Percentiles rank a stretch among this genome's conserved stretches.
Conservation (phyloP, 106 monocot species). For the Xerophyta viscosa region DNA sequence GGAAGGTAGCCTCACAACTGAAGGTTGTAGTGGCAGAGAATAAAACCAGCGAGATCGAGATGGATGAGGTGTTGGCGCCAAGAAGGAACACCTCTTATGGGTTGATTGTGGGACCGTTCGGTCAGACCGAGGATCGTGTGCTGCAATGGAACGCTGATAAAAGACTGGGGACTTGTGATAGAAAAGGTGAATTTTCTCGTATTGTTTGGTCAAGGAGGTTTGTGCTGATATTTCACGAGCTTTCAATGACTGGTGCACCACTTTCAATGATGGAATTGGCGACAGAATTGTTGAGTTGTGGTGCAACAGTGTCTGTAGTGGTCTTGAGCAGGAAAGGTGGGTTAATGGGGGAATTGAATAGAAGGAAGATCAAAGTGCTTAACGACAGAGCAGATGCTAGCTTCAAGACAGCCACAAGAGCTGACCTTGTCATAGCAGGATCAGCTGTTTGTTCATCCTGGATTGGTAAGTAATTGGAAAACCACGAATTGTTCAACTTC, state of each 20-base stretch:
- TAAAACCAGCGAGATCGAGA: conserved; percentile 9
- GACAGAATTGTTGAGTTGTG: conserved; percentile 78
- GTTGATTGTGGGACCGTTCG: conserved; percentile 75
- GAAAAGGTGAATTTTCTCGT: conserved; percentile 52
- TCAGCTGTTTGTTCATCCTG: conserved; percentile 92
- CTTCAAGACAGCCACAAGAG: conserved; percentile 67
- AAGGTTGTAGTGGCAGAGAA: conserved; percentile 21
- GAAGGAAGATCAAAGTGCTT: conserved; percentile 71
- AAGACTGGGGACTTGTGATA: conserved; percentile 55
- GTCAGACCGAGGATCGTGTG: conserved; percentile 56
- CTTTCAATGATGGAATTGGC: conserved; percentile 96
- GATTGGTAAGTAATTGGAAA: conserved; percentile 51
- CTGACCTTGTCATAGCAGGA: conserved; percentile 79
- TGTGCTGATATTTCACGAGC: conserved; percentile 85
- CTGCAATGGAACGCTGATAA: conserved; percentile 62
- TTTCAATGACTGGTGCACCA: conserved; percentile 95
- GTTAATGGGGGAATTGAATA: conserved; percentile 59
- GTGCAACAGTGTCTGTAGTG: conserved; percentile 63
- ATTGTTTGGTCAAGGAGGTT: conserved; percentile 62
- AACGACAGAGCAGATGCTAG: conserved; percentile 55
- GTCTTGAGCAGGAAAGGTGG: conserved; percentile 80
- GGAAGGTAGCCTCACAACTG: not conserved
- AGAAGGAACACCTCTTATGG: conserved; percentile 73
- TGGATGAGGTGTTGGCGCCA: conserved; percentile 42
- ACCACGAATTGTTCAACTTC: not conserved